Evolutionary conservation across 2,329 filamentous ascomycete genomes (phyloP).

Genomic region (Cordyceps tenuipes): DNA sequence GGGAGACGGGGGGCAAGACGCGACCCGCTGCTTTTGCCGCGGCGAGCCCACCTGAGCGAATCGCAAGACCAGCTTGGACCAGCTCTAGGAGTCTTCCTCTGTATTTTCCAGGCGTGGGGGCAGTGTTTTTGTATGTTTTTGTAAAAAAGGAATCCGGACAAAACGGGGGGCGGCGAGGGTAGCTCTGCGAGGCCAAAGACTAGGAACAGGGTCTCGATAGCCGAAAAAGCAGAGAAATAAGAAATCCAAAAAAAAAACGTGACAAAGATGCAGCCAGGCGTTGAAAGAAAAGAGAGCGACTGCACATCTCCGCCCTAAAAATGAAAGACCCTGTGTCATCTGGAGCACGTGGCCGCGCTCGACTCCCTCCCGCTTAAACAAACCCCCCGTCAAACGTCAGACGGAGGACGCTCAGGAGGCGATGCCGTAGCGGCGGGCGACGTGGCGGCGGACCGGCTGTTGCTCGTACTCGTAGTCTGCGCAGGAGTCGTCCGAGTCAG

Average conservation of each 20-base stretch:
- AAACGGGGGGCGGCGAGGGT: slow-evolving; percentile 6
- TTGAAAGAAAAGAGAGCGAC: slow-evolving; percentile 9
- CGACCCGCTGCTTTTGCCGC: slow-evolving; percentile 34
- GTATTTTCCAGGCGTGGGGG: background rate
- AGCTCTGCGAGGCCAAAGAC: slow-evolving; percentile 15
- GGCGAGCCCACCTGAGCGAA: slow-evolving; percentile 14
- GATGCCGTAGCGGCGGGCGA: slow-evolving; percentile 56
- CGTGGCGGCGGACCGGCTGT: slow-evolving; percentile 33
- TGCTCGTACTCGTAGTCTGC: slow-evolving; percentile 51
- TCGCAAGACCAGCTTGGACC: slow-evolving; percentile 29
- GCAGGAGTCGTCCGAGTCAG: slow-evolving; percentile 60
- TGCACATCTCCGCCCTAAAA: slow-evolving; percentile 13
- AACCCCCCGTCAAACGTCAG: background rate
- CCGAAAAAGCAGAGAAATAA: slow-evolving; percentile 19
- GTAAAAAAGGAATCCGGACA: slow-evolving; percentile 15
- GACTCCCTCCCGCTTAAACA: background rate
- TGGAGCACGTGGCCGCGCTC: background rate
- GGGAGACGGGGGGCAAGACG: too few species aligned
- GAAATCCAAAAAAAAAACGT: background rate
- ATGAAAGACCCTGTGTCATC: slow-evolving; percentile 17
- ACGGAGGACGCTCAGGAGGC: slow-evolving; percentile 31
- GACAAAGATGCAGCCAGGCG: slow-evolving; percentile 19
- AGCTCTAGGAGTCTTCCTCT: slow-evolving; percentile 19
- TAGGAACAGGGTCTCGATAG: slow-evolving; percentile 17
- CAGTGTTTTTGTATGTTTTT: background rate